These are phyloP conservation scores for Haematococcus lacustris DNA, from an alignment of 139 green algal genomes.

Conservation along the genomic window DNA sequence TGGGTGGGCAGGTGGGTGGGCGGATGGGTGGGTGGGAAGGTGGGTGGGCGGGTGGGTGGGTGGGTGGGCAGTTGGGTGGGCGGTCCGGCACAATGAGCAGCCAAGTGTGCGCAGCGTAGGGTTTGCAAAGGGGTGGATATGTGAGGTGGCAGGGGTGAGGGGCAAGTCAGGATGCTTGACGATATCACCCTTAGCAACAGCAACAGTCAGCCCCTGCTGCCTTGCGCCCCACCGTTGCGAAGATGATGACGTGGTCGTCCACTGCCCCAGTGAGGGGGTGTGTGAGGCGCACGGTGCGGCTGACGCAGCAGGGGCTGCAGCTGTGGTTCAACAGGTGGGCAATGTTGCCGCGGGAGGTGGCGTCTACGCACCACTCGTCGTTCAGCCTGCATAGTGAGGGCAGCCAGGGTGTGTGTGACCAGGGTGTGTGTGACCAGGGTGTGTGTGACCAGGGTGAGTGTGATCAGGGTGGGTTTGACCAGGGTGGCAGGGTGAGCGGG, in stretches of 20 bases:
- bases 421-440: too few relatives aligned
- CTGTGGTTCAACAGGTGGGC: slow-evolving; percentile 88
- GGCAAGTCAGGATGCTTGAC: too few relatives aligned
- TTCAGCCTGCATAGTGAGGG: slow-evolving; percentile 17
- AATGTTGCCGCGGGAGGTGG: slow-evolving; percentile 51
- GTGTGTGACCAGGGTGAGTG: too few relatives aligned
- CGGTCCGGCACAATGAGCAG: background rate
- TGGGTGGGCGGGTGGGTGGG: too few relatives aligned
- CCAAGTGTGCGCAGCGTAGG: slow-evolving; percentile 22
- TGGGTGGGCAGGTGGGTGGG: too few relatives aligned
- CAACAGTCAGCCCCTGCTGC: background rate
- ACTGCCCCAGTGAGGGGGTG: slow-evolving; percentile 3
- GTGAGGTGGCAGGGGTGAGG: too few relatives aligned
- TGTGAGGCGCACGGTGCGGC: slow-evolving; percentile 39
- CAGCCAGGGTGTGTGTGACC: too few relatives aligned
- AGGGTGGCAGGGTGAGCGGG: too few relatives aligned
- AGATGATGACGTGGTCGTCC: slow-evolving; percentile 67
- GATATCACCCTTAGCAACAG: background rate
- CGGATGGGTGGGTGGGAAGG: too few relatives aligned
- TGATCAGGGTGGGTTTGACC: too few relatives aligned
- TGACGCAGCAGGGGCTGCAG: slow-evolving; percentile 76
- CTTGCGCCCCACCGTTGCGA: slow-evolving; percentile 23
- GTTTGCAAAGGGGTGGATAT: background rate
- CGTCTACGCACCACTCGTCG: slow-evolving; percentile 11
- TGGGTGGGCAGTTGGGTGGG: too few relatives aligned